A percentile compares a stretch with the other conserved stretches of the same genome.
These are phyloP conservation scores for Marasmius sp. DNA, from an alignment of 1,284 basidiomycete species.

Conservation along the genomic window DNA sequence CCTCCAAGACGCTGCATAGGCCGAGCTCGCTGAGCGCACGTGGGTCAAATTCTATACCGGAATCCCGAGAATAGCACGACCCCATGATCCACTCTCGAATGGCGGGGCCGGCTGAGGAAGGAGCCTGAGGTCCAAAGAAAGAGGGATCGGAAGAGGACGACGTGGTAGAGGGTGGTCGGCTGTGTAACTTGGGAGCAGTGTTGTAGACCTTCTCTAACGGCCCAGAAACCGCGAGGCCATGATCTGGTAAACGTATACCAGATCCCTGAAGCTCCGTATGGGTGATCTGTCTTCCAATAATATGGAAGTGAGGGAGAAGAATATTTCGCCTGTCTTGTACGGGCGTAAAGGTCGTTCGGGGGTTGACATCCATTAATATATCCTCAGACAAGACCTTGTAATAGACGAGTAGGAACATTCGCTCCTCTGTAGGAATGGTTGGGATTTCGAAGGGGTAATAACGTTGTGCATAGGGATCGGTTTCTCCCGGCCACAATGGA, in stretches of 20 bases:
- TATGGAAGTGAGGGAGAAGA: conserved; percentile 8
- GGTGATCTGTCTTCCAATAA: conserved; percentile 7
- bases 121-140: neutral
- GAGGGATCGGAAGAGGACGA: neutral
- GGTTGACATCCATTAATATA: neutral
- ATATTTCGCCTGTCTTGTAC: conserved; percentile 1
- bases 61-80: conserved; percentile 10
- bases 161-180: neutral
- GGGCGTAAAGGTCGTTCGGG: neutral
- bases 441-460: conserved; percentile 5
- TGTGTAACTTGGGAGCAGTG: neutral
- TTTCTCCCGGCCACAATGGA: conserved; percentile 14
- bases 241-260: conserved; percentile 11
- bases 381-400: conserved; percentile 2
- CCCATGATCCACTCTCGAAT: conserved; percentile 4
- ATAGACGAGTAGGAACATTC: conserved; percentile 8
- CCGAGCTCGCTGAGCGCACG: conserved; percentile 10
- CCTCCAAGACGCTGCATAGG: conserved; percentile 8
- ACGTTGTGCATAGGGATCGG: conserved; percentile 6
- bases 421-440: neutral
- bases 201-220: conserved; percentile 9
- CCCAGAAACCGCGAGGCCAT: conserved; percentile 10
- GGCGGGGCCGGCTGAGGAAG: neutral
- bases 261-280: conserved; percentile 8
- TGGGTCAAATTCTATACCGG: conserved; percentile 12